These are phyloP conservation scores for Neoconidiobolus thromboides DNA, from an alignment of 371 early-diverging fungal genomes.

Conservation along the genomic window DNA sequence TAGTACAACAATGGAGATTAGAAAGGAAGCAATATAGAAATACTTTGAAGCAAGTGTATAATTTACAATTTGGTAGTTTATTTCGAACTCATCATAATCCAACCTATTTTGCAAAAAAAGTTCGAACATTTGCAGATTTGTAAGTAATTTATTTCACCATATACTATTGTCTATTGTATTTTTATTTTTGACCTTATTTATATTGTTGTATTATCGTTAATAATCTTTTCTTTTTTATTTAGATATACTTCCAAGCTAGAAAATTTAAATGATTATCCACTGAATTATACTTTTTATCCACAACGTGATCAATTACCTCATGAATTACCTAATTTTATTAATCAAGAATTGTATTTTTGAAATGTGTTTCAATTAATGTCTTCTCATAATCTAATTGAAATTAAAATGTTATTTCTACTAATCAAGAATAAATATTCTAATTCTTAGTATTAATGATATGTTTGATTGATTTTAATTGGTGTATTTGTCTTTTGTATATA, in stretches of 20 bases:
- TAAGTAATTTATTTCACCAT: constrained; percentile 7
- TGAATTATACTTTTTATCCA: constrained; percentile 42
- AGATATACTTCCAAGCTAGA: constrained; percentile 35
- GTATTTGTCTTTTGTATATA: too few relatives aligned
- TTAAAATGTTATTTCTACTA: too few relatives aligned
- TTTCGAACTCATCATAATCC: constrained; percentile 43
- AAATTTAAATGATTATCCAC: constrained; percentile 27
- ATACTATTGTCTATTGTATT: too few relatives aligned
- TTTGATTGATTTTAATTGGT: too few relatives aligned
- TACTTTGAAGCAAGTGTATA: constrained; percentile 27
- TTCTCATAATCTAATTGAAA: too few relatives aligned
- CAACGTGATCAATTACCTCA: constrained; percentile 37
- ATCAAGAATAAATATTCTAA: too few relatives aligned
- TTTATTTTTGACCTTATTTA: not conserved
- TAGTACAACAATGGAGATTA: constrained; percentile 24
- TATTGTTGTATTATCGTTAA: not conserved
- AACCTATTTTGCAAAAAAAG: constrained; percentile 40
- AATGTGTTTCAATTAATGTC: too few relatives aligned
- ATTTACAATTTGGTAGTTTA: constrained; percentile 39
- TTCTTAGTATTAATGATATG: too few relatives aligned
- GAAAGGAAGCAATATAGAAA: constrained; percentile 23
- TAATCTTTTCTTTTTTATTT: constrained; percentile 10
- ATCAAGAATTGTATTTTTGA: too few relatives aligned
- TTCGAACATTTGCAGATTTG: constrained; percentile 23
- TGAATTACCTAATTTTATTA: constrained; percentile 14